Base-by-base conservation (phyloP, 352 stramenopile genomes). In the Globisporangium ultimum region DNA sequence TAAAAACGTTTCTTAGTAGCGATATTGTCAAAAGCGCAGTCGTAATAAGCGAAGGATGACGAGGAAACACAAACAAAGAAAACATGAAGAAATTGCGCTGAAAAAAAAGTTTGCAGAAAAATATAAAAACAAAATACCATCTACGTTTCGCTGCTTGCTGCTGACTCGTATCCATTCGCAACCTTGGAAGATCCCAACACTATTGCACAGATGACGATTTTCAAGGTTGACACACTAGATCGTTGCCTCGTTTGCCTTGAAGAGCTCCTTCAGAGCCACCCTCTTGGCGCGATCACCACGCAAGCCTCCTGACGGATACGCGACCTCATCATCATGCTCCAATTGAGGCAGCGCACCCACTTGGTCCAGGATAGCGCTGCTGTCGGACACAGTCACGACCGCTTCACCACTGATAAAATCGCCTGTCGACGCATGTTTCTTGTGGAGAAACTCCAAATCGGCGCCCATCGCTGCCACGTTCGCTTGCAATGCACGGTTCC, bases 401-500 rank as follows among this genome's bases (percentile, higher is more conserved):
- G 68, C 61, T 24, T 52, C 47, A 0, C 8, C 47, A 52, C n/a
- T 36, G 8, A 36, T 36, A 36, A 36, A 22, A 22, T 58, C 52
- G 52, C 3, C 46, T 28, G 28, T 40, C 24, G 46, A 24, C 3
- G 41, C 46, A 10, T 73, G 61, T 24, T 68, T 63, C 21, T 67
- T 55, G 1, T 82, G 65, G 38, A 82, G 38, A 4, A 65, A 50
- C 6, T 53, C 61, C 61, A 89, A 82, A 22, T 87, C 74, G 3
- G 81, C 67, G 22, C 70, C 61, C 18, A 64, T 68, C 10, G 18
- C 24, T 1, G 50, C 55, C 42, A 78, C 32, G 14, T 62, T 47
- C 2, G 20, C 60, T 22, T 76, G 42, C 9, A 86, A 40, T 20
- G 52, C 42, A 13, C 64, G 52, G 11, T 73, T 71, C 74, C 76